These are phyloP conservation scores for Tricholoma matsutake DNA, from an alignment of 768 basidiomycete species.

Conservation along the genomic window DNA sequence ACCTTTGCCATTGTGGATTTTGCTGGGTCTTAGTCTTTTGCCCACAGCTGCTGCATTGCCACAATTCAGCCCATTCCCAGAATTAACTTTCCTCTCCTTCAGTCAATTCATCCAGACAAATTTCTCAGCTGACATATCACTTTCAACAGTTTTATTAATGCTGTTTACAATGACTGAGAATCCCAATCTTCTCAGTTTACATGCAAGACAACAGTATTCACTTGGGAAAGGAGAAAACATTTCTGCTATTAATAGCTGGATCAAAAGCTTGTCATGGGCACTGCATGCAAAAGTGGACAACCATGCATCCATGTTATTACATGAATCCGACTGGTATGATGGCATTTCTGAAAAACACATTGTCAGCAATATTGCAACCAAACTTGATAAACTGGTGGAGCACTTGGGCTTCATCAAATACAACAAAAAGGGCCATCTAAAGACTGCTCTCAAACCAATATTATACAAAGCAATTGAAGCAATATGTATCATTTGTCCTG, in stretches of 20 bases:
- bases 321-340: not conserved
- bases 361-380: not conserved
- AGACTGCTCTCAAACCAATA: not conserved
- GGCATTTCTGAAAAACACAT: not conserved
- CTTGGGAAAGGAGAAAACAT: not conserved
- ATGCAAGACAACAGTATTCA: constrained; percentile 4
- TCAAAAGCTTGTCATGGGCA: not conserved
- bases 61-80: not conserved
- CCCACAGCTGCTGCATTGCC: not conserved
- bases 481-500: not conserved
- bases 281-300: not conserved
- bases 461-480: constrained; percentile 1
- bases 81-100: not conserved
- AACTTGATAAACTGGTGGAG: constrained; percentile 12
- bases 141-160: constrained; percentile 5
- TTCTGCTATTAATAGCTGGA: not conserved
- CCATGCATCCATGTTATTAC: not conserved
- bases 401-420: constrained; percentile 13
- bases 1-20: not conserved
- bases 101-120: not conserved
- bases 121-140: constrained; percentile 2
- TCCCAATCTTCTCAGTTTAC: constrained; percentile 1
- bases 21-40: not conserved
- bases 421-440: not conserved
- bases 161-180: constrained; percentile 8